These are phyloP conservation scores for Pseudocercospora cruenta DNA, from an alignment of 2,329 filamentous ascomycete genomes.

Conservation along the genomic window DNA sequence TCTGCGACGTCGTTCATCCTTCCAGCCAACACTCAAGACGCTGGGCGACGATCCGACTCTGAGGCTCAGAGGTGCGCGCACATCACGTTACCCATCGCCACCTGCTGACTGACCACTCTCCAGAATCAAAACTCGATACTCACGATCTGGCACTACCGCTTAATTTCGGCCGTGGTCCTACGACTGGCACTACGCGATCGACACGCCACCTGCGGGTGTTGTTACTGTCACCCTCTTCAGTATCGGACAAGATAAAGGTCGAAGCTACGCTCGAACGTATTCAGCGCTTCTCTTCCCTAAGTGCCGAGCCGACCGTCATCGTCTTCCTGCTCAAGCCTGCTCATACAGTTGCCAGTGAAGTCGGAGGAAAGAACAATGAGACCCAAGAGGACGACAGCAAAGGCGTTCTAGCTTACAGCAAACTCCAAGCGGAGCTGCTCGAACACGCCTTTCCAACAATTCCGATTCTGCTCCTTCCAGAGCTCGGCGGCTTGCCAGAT, in stretches of 20 bases:
- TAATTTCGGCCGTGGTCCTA: constrained; percentile 5
- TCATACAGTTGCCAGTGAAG: constrained; percentile 18
- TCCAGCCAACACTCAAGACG: constrained; percentile 42
- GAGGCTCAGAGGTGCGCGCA: constrained; percentile 37
- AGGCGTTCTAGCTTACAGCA: constrained; percentile 32
- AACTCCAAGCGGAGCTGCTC: constrained; percentile 35
- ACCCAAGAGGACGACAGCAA: not conserved
- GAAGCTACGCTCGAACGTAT: constrained; percentile 36
- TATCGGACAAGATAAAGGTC: constrained; percentile 21
- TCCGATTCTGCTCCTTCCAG: constrained; percentile 34
- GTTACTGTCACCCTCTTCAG: constrained; percentile 36
- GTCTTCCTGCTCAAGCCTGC: constrained; percentile 36
- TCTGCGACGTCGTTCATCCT: constrained; percentile 45
- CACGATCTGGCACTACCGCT: constrained; percentile 42
- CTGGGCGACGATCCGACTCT: constrained; percentile 31
- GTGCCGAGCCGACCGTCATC: constrained; percentile 36
- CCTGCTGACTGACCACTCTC: not conserved
- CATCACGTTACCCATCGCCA: not conserved
- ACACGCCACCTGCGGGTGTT: constrained; percentile 35
- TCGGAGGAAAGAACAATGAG: not conserved
- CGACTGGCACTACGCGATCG: constrained; percentile 11
- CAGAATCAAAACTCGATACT: constrained; percentile 41
- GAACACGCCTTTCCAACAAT: constrained; percentile 26
- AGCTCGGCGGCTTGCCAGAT: constrained; percentile 26
- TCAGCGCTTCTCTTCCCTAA: constrained; percentile 36